A percentile compares a stretch with the other conserved stretches of the same genome.
Conservation (phyloP, 768 basidiomycete genomes). For the Tricholoma saponaceum region DNA sequence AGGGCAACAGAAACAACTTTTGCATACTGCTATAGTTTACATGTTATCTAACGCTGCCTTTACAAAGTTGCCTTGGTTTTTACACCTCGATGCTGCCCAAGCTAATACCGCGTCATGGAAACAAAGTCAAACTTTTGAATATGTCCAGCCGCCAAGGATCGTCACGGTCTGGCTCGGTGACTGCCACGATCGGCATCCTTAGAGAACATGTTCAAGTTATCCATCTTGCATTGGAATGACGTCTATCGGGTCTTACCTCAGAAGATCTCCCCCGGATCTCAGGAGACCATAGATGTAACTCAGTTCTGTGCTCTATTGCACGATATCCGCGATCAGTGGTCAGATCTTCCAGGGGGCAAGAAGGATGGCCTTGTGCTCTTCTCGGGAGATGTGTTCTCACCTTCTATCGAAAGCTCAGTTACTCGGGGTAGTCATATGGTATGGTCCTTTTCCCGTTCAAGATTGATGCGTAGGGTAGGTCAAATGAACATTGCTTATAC, state of each 20-base stretch:
- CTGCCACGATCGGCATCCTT: too few species aligned
- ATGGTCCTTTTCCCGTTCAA: slow-evolving; percentile 2
- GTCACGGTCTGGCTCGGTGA: too few species aligned
- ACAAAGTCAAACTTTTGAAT: too few species aligned
- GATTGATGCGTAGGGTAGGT: background rate
- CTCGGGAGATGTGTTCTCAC: slow-evolving; percentile 87
- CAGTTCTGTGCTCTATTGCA: slow-evolving; percentile 78
- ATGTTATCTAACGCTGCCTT: background rate
- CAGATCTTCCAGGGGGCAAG: slow-evolving; percentile 37
- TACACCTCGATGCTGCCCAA: too few species aligned
- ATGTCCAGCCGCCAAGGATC: too few species aligned
- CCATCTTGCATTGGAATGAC: slow-evolving; percentile 74
- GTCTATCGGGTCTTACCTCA: slow-evolving; percentile 81
- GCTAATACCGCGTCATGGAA: too few species aligned
- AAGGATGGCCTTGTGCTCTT: slow-evolving; percentile 79
- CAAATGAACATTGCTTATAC: too few species aligned
- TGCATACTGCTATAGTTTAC: slow-evolving; percentile 36
- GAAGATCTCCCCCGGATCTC: slow-evolving; percentile 47
- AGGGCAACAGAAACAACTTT: slow-evolving; percentile 81
- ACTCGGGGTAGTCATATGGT: slow-evolving; percentile 93
- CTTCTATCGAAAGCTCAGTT: slow-evolving; percentile 81
- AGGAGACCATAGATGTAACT: slow-evolving; percentile 77
- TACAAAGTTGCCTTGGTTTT: too few species aligned
- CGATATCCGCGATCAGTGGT: slow-evolving; percentile 58
- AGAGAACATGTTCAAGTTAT: slow-evolving; percentile 20